These are phyloP conservation scores for Cyclostephanos invisitatus DNA, from an alignment of 108 stramenopile species.

Conservation along the genomic window DNA sequence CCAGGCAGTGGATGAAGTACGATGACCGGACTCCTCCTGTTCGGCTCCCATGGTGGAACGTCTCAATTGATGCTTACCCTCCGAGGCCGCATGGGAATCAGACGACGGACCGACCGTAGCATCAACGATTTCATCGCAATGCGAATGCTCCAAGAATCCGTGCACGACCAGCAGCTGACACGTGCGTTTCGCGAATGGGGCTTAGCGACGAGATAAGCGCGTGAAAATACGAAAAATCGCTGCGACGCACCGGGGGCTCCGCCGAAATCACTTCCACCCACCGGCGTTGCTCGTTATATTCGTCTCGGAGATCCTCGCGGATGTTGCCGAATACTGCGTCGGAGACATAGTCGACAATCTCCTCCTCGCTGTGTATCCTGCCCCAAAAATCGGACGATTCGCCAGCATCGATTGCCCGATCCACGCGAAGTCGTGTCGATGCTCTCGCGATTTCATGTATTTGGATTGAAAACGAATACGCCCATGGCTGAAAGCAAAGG, in stretches of 20 bases:
- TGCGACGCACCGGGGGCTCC: conserved; percentile 28
- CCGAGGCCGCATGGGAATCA: background rate
- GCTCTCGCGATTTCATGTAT: background rate
- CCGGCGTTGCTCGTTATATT: conserved; percentile 3
- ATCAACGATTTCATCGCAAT: conserved; percentile 36
- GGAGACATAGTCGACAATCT: conserved; percentile 28
- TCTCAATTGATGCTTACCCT: conserved; percentile 19
- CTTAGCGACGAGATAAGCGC: background rate
- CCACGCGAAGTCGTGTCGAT: background rate
- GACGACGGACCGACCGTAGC: conserved; percentile 16
- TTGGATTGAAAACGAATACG: background rate
- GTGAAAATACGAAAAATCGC: background rate
- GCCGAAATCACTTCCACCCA: conserved; percentile 36
- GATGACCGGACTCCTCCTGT: conserved; percentile 19
- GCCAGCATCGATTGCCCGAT: background rate
- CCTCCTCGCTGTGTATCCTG: conserved; percentile 12
- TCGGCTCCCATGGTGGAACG: conserved; percentile 43
- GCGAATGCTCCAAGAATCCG: conserved; percentile 20
- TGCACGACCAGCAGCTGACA: conserved; percentile 17
- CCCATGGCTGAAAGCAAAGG: background rate
- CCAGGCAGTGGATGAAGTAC: conserved; percentile 53
- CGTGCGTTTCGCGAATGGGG: background rate
- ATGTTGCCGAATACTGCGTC: conserved; percentile 23
- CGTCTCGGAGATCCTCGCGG: background rate
- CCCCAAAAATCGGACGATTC: conserved; percentile 25